Evolutionary conservation across 2,329 filamentous ascomycete species (phyloP).

Genomic region (Xylaria sp.): DNA sequence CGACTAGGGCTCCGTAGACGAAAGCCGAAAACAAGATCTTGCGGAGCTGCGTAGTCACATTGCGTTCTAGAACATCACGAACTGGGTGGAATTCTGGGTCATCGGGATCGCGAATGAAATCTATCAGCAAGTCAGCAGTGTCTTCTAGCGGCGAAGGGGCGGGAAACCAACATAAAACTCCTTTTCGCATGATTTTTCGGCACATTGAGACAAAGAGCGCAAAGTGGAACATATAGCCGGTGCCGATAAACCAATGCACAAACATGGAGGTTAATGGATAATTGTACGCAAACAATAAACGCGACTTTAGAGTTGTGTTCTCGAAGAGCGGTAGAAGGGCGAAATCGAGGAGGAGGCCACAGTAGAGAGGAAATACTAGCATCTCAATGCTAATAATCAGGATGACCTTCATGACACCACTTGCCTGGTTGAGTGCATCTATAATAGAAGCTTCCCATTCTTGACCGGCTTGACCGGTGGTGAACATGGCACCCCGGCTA

Average conservation of each 20-base stretch:
- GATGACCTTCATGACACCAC: slow-evolving; percentile 96
- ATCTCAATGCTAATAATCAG: slow-evolving; percentile 99
- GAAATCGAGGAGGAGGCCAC: slow-evolving; percentile 85
- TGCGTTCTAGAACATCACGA: slow-evolving; percentile 92
- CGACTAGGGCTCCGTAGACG: slow-evolving; percentile 91
- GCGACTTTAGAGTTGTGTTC: slow-evolving; percentile 75
- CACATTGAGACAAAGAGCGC: slow-evolving; percentile 99
- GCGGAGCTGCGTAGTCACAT: slow-evolving; percentile 86
- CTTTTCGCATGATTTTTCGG: slow-evolving; percentile 93
- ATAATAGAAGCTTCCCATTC: slow-evolving; percentile 78
- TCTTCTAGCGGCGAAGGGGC: no score
- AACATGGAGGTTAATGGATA: slow-evolving; percentile 92
- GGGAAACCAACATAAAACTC: slow-evolving; percentile 87
- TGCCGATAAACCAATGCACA: slow-evolving; percentile 98
- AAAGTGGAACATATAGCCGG: slow-evolving; percentile 99
- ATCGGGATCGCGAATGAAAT: slow-evolving; percentile 97
- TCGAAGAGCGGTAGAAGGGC: slow-evolving; percentile 91
- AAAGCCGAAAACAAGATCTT: slow-evolving; percentile 97
- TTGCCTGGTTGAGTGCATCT: slow-evolving; percentile 87
- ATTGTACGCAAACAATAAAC: slow-evolving; percentile 76
- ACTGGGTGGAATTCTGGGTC: slow-evolving; percentile 98
- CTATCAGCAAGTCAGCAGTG: slow-evolving; percentile 53
- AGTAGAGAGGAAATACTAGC: slow-evolving; percentile 96
- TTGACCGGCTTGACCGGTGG: slow-evolving; percentile 59
- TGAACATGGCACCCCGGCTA: slow-evolving; percentile 72